Percentiles rank a stretch among this genome's conserved stretches.
Conservation (phyloP, 768 basidiomycete genomes). For the Boletus rubropictus region DNA sequence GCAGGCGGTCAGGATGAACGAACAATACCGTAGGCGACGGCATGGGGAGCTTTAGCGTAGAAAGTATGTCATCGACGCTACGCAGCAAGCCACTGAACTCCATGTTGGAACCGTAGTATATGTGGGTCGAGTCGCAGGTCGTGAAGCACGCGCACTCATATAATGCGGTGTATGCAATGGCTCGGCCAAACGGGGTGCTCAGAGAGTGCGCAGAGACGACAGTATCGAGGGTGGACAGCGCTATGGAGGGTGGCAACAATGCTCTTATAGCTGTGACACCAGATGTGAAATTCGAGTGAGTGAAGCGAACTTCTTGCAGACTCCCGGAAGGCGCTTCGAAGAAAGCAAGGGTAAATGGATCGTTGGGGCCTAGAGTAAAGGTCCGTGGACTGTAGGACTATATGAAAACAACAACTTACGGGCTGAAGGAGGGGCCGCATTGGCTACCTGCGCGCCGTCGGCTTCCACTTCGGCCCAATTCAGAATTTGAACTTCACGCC, state of each 20-base stretch:
- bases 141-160: conserved; percentile 71
- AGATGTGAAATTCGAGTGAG: conserved; percentile 82
- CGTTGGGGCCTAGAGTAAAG: conserved; percentile 32
- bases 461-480: conserved; percentile 69
- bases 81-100: conserved; percentile 8
- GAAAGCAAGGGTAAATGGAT: conserved; percentile 67
- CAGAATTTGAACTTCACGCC: conserved; percentile 50
- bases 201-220: conserved; percentile 71
- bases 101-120: conserved; percentile 36
- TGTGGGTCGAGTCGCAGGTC: conserved; percentile 51
- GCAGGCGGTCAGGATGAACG: conserved; percentile 57
- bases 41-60: conserved; percentile 46
- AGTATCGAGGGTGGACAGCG: conserved; percentile 67
- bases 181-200: conserved; percentile 72
- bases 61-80: conserved; percentile 45
- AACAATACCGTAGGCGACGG: conserved; percentile 80
- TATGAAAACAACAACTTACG: conserved; percentile 38
- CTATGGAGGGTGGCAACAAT: conserved; percentile 66
- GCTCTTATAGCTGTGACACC: conserved; percentile 78
- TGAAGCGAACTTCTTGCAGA: conserved; percentile 59
- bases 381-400: neutral
- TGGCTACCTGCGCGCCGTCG: conserved; percentile 46
- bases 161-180: conserved; percentile 73
- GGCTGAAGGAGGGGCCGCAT: conserved; percentile 42
- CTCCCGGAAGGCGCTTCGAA: conserved; percentile 47